A percentile compares a stretch with the other conserved stretches of the same genome.
Conservation (phyloP, 306 rosid genomes). For the Leucaena leucocephala region DNA sequence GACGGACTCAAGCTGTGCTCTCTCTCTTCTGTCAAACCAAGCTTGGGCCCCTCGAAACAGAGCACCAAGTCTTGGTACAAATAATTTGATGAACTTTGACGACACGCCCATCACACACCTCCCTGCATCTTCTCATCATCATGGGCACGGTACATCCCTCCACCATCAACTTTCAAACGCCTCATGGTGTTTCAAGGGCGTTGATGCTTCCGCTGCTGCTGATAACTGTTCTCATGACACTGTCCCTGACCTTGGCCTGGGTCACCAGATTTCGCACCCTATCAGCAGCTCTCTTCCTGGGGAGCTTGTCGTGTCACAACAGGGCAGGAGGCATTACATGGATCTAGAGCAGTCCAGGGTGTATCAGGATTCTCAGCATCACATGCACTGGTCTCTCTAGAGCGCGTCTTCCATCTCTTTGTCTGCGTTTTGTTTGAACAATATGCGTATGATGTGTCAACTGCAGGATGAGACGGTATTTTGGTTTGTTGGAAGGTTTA, state of each 20-base stretch:
- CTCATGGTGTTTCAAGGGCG: constrained; percentile 69
- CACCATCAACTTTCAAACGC: constrained; percentile 54
- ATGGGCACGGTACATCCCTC: constrained; percentile 5
- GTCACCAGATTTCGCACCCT: constrained; percentile 66
- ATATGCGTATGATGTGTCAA: neutral
- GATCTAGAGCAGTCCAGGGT: constrained; percentile 59
- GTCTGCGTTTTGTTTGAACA: neutral
- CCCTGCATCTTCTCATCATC: constrained; percentile 37
- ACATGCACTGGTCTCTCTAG: constrained; percentile 71
- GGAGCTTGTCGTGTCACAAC: constrained; percentile 60
- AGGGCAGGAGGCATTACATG: constrained; percentile 72
- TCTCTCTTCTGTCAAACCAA: constrained; percentile 99
- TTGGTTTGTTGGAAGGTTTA: neutral
- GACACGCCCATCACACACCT: constrained; percentile 62
- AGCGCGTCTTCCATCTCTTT: constrained; percentile 4
- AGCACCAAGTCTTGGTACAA: constrained; percentile 58
- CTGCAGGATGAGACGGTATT: neutral
- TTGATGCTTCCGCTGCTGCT: constrained; percentile 42
- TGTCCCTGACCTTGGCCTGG: constrained; percentile 63
- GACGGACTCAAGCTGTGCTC: constrained; percentile 94
- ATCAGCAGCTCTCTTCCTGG: constrained; percentile 47
- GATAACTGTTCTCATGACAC: constrained; percentile 50
- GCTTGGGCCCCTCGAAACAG: constrained; percentile 78
- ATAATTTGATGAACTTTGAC: constrained; percentile 54
- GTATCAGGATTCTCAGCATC: constrained; percentile 48